phyloP scores from a whole-genome alignment of 2,329 filamentous ascomycete species.

The Epichloe glyceriae region DNA sequence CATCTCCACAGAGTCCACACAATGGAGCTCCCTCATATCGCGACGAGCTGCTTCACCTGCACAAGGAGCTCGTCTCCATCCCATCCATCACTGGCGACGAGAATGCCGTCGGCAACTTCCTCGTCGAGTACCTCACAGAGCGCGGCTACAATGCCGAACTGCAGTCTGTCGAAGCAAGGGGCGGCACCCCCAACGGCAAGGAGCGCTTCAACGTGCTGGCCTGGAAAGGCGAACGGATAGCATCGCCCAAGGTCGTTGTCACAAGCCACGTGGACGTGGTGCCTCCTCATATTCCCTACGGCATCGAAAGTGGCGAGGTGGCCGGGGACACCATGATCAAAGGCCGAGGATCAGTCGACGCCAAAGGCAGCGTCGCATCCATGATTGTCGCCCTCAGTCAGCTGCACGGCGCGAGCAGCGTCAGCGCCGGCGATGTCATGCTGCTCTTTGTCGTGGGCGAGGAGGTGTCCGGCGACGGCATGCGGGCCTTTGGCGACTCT shows the following conservation, averaged over 20 bases:
- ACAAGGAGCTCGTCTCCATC: conserved; percentile 61
- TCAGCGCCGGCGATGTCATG: conserved; percentile 39
- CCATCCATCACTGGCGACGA: conserved; percentile 62
- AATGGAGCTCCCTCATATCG: conserved; percentile 24
- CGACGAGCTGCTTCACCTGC: conserved; percentile 51
- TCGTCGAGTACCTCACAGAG: conserved; percentile 49
- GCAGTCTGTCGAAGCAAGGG: conserved; percentile 25
- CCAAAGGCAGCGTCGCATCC: conserved; percentile 57
- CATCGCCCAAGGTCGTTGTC: conserved; percentile 48
- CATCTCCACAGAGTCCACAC: neutral
- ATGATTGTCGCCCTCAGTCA: conserved; percentile 56
- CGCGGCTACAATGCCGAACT: conserved; percentile 30
- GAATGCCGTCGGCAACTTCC: conserved; percentile 51
- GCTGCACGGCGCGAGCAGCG: conserved; percentile 29
- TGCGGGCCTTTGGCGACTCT: conserved; percentile 42
- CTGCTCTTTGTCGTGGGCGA: conserved; percentile 69
- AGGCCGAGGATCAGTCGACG: conserved; percentile 64
- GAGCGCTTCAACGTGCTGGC: conserved; percentile 62
- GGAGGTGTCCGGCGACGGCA: conserved; percentile 69
- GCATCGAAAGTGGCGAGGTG: conserved; percentile 34
- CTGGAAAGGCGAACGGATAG: conserved; percentile 35
- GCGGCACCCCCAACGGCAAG: conserved; percentile 16
- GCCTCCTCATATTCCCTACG: conserved; percentile 60
- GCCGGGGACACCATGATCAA: conserved; percentile 41
- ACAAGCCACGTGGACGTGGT: conserved; percentile 75